A percentile compares a stretch with the other conserved stretches of the same genome.
Evolutionary conservation across 208 protist species (phyloP).

Genomic region (Leishmania arabica): DNA sequence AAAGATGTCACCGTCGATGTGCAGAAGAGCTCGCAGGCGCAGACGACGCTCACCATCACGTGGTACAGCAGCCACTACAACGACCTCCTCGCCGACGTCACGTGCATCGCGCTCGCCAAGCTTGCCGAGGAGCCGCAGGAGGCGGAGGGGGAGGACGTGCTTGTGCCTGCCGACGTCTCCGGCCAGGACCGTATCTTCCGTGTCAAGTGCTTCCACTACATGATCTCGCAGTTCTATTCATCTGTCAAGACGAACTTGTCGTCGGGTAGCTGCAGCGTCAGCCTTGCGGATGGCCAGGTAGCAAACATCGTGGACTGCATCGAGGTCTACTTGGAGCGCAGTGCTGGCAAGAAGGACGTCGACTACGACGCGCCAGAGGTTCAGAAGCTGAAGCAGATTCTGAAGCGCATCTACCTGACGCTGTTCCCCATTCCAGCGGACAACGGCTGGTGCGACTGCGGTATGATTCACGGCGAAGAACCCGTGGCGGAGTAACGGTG

Average conservation of each 20-base stretch:
- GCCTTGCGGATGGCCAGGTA: slow-evolving; percentile 71
- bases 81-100: slow-evolving; percentile 90
- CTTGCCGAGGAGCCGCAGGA: slow-evolving; percentile 66
- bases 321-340: slow-evolving; percentile 76
- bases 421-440: slow-evolving; percentile 90
- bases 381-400: slow-evolving; percentile 69
- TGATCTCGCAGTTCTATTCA: slow-evolving; percentile 90
- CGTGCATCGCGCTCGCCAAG: slow-evolving; percentile 85
- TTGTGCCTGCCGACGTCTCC: slow-evolving; percentile 78
- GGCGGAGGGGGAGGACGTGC: slow-evolving; percentile 43
- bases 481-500: slow-evolving; percentile 36
- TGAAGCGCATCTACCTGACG: slow-evolving; percentile 91
- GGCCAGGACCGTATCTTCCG: slow-evolving; percentile 87
- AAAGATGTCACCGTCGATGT: slow-evolving; percentile 79
- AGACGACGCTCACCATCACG: slow-evolving; percentile 86
- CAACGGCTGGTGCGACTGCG: slow-evolving; percentile 92
- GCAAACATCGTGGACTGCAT: slow-evolving; percentile 84
- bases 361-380: slow-evolving; percentile 64
- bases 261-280: slow-evolving; percentile 65
- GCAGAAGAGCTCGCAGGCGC: slow-evolving; percentile 60
- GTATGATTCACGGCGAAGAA: slow-evolving; percentile 80
- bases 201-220: slow-evolving; percentile 93
- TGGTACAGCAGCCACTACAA: slow-evolving; percentile 87
- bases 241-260: slow-evolving; percentile 77
- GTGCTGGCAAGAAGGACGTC: slow-evolving; percentile 42